phyloP scores from a whole-genome alignment of 2,329 filamentous ascomycete species.

The Clathrospora elynae region DNA sequence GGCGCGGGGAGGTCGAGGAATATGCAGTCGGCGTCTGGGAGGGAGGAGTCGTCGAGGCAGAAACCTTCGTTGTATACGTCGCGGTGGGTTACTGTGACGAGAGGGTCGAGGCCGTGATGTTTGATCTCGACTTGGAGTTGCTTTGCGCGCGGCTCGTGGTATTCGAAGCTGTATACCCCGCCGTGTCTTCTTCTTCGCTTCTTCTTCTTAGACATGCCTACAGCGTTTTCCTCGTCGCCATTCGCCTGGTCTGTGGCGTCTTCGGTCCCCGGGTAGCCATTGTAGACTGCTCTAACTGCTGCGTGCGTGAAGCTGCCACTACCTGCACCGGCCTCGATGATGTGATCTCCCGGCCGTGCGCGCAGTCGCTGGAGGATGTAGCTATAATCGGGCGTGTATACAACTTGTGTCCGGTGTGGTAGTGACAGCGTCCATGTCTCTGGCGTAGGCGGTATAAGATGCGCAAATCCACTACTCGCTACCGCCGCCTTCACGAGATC shows the following conservation, averaged over 20 bases:
- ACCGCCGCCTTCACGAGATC: slow-evolving; percentile 49
- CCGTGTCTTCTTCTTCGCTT: slow-evolving; percentile 55
- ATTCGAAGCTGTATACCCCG: slow-evolving; percentile 82
- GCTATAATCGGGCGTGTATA: slow-evolving; percentile 86
- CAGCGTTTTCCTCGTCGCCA: slow-evolving; percentile 42
- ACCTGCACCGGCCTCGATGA: slow-evolving; percentile 82
- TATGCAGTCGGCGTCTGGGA: slow-evolving; percentile 64
- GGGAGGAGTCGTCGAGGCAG: slow-evolving; percentile 51
- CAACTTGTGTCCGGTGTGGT: slow-evolving; percentile 82
- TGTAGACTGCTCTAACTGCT: slow-evolving; percentile 75
- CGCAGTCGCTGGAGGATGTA: slow-evolving; percentile 79
- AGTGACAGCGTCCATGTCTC: slow-evolving; percentile 82
- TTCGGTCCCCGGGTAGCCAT: slow-evolving; percentile 62
- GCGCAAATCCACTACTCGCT: slow-evolving; percentile 72
- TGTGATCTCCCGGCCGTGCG: slow-evolving; percentile 70
- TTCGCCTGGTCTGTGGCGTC: slow-evolving; percentile 11
- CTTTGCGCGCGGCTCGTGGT: slow-evolving; percentile 72
- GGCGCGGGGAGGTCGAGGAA: slow-evolving; percentile 83
- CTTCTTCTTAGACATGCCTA: slow-evolving; percentile 24
- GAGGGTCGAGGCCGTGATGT: slow-evolving; percentile 66
- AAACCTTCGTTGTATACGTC: slow-evolving; percentile 82
- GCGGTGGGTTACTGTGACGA: slow-evolving; percentile 76
- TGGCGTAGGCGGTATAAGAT: slow-evolving; percentile 77
- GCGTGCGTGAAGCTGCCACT: slow-evolving; percentile 86
- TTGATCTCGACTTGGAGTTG: slow-evolving; percentile 72